These are phyloP conservation scores for Angophora floribunda DNA, from an alignment of 345 rosid genomes.

Conservation along the genomic window DNA sequence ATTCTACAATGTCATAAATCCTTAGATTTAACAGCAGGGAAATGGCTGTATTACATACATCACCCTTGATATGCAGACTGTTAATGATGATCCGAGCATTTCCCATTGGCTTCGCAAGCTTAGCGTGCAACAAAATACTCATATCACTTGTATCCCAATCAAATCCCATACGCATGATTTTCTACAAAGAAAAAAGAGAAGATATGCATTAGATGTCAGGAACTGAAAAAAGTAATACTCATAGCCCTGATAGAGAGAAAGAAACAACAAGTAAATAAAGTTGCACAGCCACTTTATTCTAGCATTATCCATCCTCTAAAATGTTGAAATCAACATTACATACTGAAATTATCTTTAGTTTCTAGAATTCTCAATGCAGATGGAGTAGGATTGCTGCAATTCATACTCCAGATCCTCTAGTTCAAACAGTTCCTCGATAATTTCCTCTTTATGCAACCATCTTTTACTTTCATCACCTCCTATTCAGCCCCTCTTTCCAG, in stretches of 20 bases:
- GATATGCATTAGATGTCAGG: neutral
- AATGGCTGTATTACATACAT: conserved; percentile 37
- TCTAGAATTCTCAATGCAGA: neutral
- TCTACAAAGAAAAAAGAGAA: conserved; percentile 30
- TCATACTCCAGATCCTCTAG: neutral
- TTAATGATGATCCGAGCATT: conserved; percentile 85
- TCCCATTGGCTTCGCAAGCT: conserved; percentile 84
- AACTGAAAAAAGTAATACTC: neutral
- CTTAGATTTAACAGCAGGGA: neutral
- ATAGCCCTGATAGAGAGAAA: neutral
- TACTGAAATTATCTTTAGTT: neutral
- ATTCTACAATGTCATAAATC: neutral
- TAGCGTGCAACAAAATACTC: conserved; percentile 79
- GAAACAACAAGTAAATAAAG: neutral
- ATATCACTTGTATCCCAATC: conserved; percentile 83
- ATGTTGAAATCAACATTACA: neutral
- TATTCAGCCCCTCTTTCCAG: neutral
- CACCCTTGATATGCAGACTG: conserved; percentile 93
- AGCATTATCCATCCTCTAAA: neutral
- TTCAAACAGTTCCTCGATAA: neutral
- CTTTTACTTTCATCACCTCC: neutral
- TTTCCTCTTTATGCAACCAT: neutral
- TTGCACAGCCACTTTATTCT: neutral
- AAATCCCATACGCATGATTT: conserved; percentile 64
- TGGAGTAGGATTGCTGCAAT: neutral